phyloP scores from a whole-genome alignment of 148 eudicot species.

The Hydrangea macrophylla region DNA sequence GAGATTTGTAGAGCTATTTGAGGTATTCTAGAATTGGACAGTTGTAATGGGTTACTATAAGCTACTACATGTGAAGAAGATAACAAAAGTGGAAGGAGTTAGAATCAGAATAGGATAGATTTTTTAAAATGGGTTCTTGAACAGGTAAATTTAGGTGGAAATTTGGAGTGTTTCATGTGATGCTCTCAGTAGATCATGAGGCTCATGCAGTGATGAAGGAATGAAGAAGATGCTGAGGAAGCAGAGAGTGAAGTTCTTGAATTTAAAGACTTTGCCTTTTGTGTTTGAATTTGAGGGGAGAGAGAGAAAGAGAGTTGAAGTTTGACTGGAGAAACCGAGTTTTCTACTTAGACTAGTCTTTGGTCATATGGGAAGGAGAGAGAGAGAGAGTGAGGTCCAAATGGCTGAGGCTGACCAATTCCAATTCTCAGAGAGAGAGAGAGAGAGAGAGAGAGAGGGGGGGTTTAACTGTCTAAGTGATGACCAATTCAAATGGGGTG shows the following conservation, averaged over 20 bases:
- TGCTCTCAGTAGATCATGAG: neutral
- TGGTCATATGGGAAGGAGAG: slow-evolving; percentile 31
- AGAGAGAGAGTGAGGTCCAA: slow-evolving; percentile 1
- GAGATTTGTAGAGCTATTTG: no score
- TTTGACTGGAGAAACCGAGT: slow-evolving; percentile 65
- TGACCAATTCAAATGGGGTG: slow-evolving; percentile 33
- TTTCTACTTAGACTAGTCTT: slow-evolving; percentile 41
- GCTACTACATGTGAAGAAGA: neutral
- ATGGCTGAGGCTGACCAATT: slow-evolving; percentile 32
- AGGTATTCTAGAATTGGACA: neutral
- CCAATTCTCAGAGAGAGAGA: slow-evolving; percentile 2
- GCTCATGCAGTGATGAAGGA: neutral
- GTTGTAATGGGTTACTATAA: neutral
- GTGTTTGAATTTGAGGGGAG: neutral
- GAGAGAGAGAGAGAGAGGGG: no score
- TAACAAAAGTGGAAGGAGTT: neutral
- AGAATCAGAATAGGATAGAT: neutral
- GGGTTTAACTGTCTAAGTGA: neutral
- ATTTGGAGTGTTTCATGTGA: neutral
- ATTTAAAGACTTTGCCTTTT: slow-evolving; percentile 17
- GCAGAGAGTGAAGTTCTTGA: slow-evolving; percentile 13
- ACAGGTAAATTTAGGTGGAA: neutral
- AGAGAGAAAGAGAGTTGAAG: slow-evolving; percentile 28
- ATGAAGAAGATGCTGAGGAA: slow-evolving; percentile 16
- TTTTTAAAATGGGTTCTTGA: neutral